A percentile compares a stretch with the other conserved stretches of the same genome.
These are phyloP conservation scores for Rhizomucor pusillus DNA, from an alignment of 371 early-diverging fungal species.

Conservation along the genomic window DNA sequence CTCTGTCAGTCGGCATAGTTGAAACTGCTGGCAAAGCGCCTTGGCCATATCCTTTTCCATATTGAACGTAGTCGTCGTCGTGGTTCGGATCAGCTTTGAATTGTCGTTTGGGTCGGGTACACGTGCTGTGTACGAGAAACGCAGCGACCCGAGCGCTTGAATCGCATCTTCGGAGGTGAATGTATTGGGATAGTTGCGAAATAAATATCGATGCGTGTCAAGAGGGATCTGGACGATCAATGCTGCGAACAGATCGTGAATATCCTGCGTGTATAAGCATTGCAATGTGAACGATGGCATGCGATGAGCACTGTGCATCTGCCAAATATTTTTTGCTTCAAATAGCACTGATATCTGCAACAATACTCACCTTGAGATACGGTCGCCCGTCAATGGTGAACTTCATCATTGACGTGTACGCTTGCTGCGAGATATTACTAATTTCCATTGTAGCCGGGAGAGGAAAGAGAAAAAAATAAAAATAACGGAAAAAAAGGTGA, in stretches of 20 bases:
- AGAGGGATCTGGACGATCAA: constrained; percentile 58
- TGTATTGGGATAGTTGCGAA: constrained; percentile 56
- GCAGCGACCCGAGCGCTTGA: constrained; percentile 48
- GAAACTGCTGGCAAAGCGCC: constrained; percentile 62
- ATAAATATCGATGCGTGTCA: constrained; percentile 53
- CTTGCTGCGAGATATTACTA: constrained; percentile 37
- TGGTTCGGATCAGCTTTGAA: constrained; percentile 44
- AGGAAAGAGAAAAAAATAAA: constrained; percentile 4
- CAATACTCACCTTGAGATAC: constrained; percentile 35
- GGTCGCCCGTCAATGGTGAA: constrained; percentile 51
- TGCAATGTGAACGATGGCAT: too few relatives aligned
- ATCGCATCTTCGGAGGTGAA: constrained; percentile 64
- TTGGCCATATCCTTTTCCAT: constrained; percentile 66
- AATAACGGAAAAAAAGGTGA: constrained; percentile 7
- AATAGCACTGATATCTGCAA: not conserved
- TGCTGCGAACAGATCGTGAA: constrained; percentile 63
- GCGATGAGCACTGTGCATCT: too few relatives aligned
- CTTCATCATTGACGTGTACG: constrained; percentile 53
- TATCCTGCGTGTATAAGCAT: constrained; percentile 36
- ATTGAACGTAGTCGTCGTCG: constrained; percentile 64
- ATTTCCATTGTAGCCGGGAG: constrained; percentile 1
- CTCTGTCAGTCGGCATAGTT: constrained; percentile 55
- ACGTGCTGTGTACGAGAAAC: constrained; percentile 53
- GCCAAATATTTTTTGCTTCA: not conserved
- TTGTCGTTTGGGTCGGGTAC: constrained; percentile 60